These are phyloP conservation scores for Colletotrichum tabaci DNA, from an alignment of 2,329 filamentous ascomycete genomes.

Conservation along the genomic window DNA sequence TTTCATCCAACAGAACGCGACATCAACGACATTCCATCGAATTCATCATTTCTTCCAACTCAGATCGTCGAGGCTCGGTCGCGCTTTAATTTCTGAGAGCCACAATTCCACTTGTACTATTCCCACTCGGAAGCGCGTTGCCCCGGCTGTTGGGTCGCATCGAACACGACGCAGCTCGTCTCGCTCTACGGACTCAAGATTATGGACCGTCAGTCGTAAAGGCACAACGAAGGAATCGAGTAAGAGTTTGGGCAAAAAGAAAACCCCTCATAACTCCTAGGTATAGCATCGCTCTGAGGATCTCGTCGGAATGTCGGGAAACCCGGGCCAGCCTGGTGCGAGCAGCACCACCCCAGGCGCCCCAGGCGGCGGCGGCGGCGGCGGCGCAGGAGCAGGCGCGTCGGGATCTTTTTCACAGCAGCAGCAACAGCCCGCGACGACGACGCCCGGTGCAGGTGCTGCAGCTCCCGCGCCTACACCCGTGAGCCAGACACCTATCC, in stretches of 20 bases:
- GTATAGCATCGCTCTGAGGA: not conserved
- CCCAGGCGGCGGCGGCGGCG: not conserved
- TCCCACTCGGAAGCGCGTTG: not conserved
- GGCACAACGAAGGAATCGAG: not conserved
- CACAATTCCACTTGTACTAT: no score
- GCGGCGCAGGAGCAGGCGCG: conserved; percentile 21
- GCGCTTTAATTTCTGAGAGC: not conserved
- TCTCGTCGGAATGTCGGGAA: conserved; percentile 29
- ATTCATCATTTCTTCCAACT: not conserved
- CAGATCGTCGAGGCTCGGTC: not conserved
- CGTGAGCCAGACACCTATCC: conserved; percentile 45
- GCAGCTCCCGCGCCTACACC: conserved; percentile 50
- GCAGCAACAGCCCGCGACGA: conserved; percentile 26
- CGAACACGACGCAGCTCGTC: not conserved
- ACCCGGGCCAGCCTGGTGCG: conserved; percentile 30
- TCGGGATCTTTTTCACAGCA: conserved; percentile 33
- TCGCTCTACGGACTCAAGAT: not conserved
- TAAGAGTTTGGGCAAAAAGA: not conserved
- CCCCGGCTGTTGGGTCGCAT: not conserved
- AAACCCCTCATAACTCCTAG: no score
- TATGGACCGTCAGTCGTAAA: conserved; percentile 17
- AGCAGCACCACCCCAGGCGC: conserved; percentile 25
- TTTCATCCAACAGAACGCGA: conserved; percentile 33
- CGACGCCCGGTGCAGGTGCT: conserved; percentile 42
- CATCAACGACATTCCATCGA: conserved; percentile 29